Conservation (phyloP, 805 yeast genomes). For the Yarrowia sp. region DNA sequence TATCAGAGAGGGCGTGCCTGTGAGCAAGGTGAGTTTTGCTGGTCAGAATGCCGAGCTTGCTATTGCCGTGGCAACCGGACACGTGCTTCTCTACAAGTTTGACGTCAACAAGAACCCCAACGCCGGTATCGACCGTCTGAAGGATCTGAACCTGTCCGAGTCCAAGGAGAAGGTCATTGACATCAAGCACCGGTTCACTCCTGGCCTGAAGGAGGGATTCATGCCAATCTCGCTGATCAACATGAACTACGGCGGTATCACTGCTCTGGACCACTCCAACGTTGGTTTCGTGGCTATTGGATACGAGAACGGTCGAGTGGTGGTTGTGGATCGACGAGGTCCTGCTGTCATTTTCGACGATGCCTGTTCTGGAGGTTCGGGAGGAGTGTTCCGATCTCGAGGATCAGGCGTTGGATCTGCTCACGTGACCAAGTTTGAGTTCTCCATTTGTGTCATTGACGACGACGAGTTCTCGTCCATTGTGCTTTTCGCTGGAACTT, state of each 20-base stretch:
- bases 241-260: slow-evolving; percentile 49
- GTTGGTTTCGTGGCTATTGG: slow-evolving; percentile 84
- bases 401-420: neutral
- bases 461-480: slow-evolving; percentile 72
- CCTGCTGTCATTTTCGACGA: slow-evolving; percentile 58
- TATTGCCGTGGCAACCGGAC: slow-evolving; percentile 65
- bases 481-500: slow-evolving; percentile 71
- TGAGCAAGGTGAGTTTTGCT: slow-evolving; percentile 67
- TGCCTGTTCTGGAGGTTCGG: neutral
- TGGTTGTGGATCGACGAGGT: slow-evolving; percentile 72
- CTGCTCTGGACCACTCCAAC: slow-evolving; percentile 65
- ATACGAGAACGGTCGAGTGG: slow-evolving; percentile 68
- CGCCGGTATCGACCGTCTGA: slow-evolving; percentile 27
- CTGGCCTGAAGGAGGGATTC: slow-evolving; percentile 55
- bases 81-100: slow-evolving; percentile 71
- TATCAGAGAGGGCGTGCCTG: slow-evolving; percentile 42
- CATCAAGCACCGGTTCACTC: slow-evolving; percentile 54
- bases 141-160: slow-evolving; percentile 8
- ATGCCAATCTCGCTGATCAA: slow-evolving; percentile 53
- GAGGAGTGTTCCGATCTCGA: slow-evolving; percentile 20
- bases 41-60: slow-evolving; percentile 74
- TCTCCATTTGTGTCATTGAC: slow-evolving; percentile 66
- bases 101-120: slow-evolving; percentile 48
- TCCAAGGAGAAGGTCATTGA: slow-evolving; percentile 37
- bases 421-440: slow-evolving; percentile 60